Conservation (phyloP, 129 eudicot genomes). For the Escallonia herrerae region DNA sequence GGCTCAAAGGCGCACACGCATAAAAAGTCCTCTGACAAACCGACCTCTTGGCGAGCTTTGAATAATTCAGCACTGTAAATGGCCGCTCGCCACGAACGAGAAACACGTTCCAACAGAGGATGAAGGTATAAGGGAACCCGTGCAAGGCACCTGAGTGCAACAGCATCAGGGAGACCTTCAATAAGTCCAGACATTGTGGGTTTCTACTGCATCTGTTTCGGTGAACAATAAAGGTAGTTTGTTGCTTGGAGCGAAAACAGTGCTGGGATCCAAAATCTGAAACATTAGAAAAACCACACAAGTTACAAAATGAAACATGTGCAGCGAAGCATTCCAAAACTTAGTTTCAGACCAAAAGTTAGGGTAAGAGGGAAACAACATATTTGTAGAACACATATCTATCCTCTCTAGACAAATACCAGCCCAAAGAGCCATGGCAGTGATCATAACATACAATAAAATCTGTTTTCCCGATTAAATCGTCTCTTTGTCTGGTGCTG, state of each 20-base stretch:
- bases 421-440: too few relatives aligned
- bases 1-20: conserved; percentile 93
- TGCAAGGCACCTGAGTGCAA: conserved; percentile 84
- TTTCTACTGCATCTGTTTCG: conserved; percentile 2
- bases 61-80: conserved; percentile 62
- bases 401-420: too few relatives aligned
- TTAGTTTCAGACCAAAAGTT: too few relatives aligned
- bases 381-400: too few relatives aligned
- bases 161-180: conserved; percentile 96
- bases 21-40: conserved; percentile 52
- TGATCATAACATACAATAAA: too few relatives aligned
- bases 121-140: conserved; percentile 77
- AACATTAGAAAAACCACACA: not conserved
- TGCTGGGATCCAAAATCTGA: not conserved
- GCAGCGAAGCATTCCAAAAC: too few relatives aligned
- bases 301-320: not conserved
- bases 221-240: not conserved
- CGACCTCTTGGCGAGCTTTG: conserved; percentile 75
- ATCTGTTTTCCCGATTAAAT: too few relatives aligned
- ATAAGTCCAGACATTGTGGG: conserved; percentile 68
- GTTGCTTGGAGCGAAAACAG: not conserved
- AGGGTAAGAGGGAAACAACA: too few relatives aligned
- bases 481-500: too few relatives aligned
- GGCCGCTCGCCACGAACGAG: conserved; percentile 78
- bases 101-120: conserved; percentile 62